A percentile compares a stretch with the other conserved stretches of the same genome.
Evolutionary conservation across 2,329 filamentous ascomycete species (phyloP).

Genomic region (Elsinoe necatrix): DNA sequence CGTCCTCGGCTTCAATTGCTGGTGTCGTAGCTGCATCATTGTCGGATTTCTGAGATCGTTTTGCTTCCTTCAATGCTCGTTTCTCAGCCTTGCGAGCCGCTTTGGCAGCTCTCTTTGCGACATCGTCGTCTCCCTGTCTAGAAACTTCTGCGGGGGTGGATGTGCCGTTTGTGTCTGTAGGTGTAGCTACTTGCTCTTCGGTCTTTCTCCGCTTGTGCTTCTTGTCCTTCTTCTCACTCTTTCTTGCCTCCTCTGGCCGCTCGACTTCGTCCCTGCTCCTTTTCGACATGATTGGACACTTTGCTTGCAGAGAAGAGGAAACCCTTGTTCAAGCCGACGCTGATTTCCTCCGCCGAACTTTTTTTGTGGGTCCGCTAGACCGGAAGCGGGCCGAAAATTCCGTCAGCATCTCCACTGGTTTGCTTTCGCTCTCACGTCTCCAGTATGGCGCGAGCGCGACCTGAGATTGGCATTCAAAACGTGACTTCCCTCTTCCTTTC

Average conservation of each 20-base stretch:
- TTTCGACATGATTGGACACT: conserved; percentile 23
- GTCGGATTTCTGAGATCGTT: conserved; percentile 15
- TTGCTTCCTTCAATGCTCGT: conserved; percentile 22
- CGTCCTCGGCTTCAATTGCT: conserved; percentile 22
- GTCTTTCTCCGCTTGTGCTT: conserved; percentile 29
- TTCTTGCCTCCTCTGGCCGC: conserved; percentile 18
- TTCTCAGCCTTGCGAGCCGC: conserved; percentile 31
- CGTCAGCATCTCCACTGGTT: background rate
- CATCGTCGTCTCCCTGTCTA: conserved; percentile 24
- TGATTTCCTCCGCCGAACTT: background rate
- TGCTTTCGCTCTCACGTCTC: background rate
- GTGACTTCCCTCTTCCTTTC: background rate
- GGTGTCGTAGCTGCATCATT: conserved; percentile 17
- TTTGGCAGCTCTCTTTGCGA: conserved; percentile 26
- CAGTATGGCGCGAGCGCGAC: background rate
- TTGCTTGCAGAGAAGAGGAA: background rate
- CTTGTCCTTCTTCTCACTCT: conserved; percentile 26
- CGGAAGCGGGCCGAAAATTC: background rate
- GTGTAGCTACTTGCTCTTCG: conserved; percentile 21
- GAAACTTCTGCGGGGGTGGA: conserved; percentile 13
- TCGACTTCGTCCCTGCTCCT: conserved; percentile 24
- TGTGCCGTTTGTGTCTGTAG: conserved; percentile 15
- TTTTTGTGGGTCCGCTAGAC: background rate
- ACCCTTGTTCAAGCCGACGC: background rate
- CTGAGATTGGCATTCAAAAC: background rate